Conservation (phyloP, 2,329 filamentous ascomycete genomes). For the Talaromyces islandicus region DNA sequence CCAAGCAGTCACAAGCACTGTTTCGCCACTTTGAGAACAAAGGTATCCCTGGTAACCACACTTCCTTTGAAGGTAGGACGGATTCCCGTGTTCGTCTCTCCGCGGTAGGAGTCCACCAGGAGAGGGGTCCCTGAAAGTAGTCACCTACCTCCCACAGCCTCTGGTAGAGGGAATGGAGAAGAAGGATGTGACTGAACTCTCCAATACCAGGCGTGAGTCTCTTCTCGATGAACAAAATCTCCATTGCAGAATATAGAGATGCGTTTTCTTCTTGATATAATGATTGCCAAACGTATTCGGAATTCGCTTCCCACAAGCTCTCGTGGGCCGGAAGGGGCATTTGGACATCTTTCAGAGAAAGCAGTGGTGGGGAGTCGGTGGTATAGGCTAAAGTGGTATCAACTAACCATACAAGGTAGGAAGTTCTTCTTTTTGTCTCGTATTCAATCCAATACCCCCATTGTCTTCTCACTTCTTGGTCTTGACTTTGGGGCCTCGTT, state of each 20-base stretch:
- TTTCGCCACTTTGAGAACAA: conserved; percentile 44
- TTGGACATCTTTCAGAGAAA: conserved; percentile 37
- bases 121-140: conserved; percentile 41
- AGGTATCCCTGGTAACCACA: conserved; percentile 44
- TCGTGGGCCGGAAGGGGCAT: conserved; percentile 36
- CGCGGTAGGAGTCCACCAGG: conserved; percentile 41
- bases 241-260: conserved; percentile 38
- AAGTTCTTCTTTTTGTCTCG: conserved; percentile 33
- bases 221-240: conserved; percentile 47
- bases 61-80: conserved; percentile 27
- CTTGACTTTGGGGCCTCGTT: not conserved
- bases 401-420: conserved; percentile 39
- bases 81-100: conserved; percentile 31
- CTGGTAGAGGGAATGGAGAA: conserved; percentile 47
- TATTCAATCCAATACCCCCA: conserved; percentile 34
- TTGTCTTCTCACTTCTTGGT: not conserved
- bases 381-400: conserved; percentile 36
- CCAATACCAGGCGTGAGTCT: conserved; percentile 37
- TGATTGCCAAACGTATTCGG: conserved; percentile 27
- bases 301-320: conserved; percentile 33
- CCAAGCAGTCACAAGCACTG: conserved; percentile 41
- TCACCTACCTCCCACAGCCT: conserved; percentile 45
- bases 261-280: conserved; percentile 22
- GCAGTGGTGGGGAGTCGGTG: conserved; percentile 28
- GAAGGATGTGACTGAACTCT: conserved; percentile 45